These are phyloP conservation scores for Artomyces pyxidatus DNA, from an alignment of 768 basidiomycete genomes.

Conservation along the genomic window DNA sequence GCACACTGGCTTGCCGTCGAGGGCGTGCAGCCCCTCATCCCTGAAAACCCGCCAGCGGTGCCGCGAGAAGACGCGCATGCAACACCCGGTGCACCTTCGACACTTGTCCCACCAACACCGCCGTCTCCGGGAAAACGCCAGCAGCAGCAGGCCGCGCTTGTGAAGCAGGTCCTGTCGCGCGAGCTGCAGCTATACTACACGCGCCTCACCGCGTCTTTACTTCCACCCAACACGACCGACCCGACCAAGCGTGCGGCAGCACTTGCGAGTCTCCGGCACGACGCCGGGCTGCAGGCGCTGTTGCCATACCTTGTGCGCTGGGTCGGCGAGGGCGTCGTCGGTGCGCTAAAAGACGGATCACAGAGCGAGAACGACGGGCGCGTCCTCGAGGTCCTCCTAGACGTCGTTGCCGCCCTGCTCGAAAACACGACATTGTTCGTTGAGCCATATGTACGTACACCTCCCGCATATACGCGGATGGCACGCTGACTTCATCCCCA, in stretches of 20 bases:
- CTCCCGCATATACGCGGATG: neutral
- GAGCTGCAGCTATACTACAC: conserved; percentile 95
- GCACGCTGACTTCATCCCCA: too few species aligned
- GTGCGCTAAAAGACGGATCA: conserved; percentile 38
- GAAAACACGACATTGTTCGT: conserved; percentile 87
- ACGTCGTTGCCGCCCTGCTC: conserved; percentile 76
- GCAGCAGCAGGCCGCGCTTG: conserved; percentile 63
- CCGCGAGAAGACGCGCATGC: conserved; percentile 42
- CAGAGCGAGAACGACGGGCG: conserved; percentile 60
- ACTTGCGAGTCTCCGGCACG: conserved; percentile 78
- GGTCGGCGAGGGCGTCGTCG: conserved; percentile 84
- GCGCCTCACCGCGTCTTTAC: conserved; percentile 76
- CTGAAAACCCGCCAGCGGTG: conserved; percentile 87
- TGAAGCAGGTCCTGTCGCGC: conserved; percentile 87
- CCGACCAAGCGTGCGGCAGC: conserved; percentile 77
- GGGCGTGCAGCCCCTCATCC: conserved; percentile 93
- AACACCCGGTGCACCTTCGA: conserved; percentile 21
- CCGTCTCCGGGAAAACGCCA: conserved; percentile 34
- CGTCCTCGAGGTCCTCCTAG: conserved; percentile 73
- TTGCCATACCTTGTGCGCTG: conserved; percentile 92
- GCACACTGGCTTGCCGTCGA: conserved; percentile 99
- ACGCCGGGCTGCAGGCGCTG: conserved; percentile 87
- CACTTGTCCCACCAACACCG: conserved; percentile 21
- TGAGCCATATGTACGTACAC: conserved; percentile 81
- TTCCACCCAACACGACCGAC: conserved; percentile 59